Evolutionary conservation across 1,284 basidiomycete genomes (phyloP), one percentile per base, ranked within the genome.

Genomic region (Cryptococcus sp.): DNA sequence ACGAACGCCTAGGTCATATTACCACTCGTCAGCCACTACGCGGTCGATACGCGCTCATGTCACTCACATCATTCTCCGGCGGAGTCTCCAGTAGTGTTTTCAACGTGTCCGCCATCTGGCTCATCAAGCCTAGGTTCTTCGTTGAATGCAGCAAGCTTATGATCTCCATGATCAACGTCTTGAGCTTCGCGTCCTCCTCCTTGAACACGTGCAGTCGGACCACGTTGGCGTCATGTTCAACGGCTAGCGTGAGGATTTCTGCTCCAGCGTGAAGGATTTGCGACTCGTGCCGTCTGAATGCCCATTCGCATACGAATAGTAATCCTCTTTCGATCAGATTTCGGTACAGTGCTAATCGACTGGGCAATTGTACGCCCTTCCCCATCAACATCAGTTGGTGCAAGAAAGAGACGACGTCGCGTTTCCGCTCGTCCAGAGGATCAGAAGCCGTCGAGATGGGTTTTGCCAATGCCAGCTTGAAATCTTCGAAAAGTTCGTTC

Each of bases 311-410:
- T n/a, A 89, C 89, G 61, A 88, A 88, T 8, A 98, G 81, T 48
- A 98, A 83, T 0, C 93, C 95, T 15, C 89, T 86, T 62, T 98
- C 94, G 53, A 94, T 86, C 10, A 99, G 83, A 2, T 86, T 84
- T 52, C 93, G 88, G 79, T 96, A 98, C n/a, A 99, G 85, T 5
- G 85, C 81, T 72, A 96, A 84, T 38, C 96, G 88, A 19, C 88
- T 85, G 5, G 89, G 88, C 7, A 97, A 83, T 75, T 98, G 95
- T 15, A 98, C 88, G 71, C 93, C 93, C 83, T 98, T 99, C 64
- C 91, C 93, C 89, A 98, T 96, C 47, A 88, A 83, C 71, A 91
- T 92, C 8, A 99, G 85, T 68, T 97, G 93, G 69, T 97, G 93
- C 43, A 99, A 82, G 65, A 99, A 88, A 47, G 88, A 80, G 40